Evolutionary conservation across 1,284 basidiomycete species (phyloP).

Genomic region (Flammula alnicola): DNA sequence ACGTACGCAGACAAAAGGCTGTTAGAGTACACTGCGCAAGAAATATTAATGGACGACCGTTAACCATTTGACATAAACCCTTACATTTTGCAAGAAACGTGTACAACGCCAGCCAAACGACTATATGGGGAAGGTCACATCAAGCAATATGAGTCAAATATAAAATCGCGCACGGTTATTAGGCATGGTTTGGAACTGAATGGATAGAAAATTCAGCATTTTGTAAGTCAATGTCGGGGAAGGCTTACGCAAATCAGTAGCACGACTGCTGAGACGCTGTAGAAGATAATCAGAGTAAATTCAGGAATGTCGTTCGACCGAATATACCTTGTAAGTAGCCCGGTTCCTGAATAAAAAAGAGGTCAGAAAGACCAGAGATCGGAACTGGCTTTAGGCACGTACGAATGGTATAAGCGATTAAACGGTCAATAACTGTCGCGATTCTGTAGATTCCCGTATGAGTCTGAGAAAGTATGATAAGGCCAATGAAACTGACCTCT

Average conservation of each 20-base stretch:
- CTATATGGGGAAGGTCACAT: conserved; percentile 10
- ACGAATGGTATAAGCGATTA: conserved; percentile 30
- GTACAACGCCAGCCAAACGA: conserved; percentile 30
- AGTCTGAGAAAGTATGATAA: neutral
- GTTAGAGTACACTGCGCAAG: conserved; percentile 6
- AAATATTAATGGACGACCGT: neutral
- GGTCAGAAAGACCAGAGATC: neutral
- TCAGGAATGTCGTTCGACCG: neutral
- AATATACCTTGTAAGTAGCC: conserved; percentile 19
- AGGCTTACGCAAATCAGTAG: conserved; percentile 20
- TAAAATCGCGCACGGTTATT: conserved; percentile 16
- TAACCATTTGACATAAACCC: neutral
- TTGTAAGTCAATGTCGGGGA: neutral
- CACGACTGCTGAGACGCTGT: conserved; percentile 19
- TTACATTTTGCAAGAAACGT: conserved; percentile 27
- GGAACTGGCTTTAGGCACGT: conserved; percentile 3
- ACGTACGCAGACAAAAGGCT: conserved; percentile 10
- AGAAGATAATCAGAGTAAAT: neutral
- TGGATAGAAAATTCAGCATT: neutral
- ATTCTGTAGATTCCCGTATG: conserved; percentile 16
- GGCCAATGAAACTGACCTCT: conserved; percentile 14
- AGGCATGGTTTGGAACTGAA: conserved; percentile 19
- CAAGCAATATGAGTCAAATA: neutral
- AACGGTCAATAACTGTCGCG: conserved; percentile 25
- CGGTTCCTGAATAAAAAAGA: conserved; percentile 15